These are phyloP conservation scores for Kazachstania martiniae DNA, from an alignment of 805 yeast genomes.

Conservation along the genomic window DNA sequence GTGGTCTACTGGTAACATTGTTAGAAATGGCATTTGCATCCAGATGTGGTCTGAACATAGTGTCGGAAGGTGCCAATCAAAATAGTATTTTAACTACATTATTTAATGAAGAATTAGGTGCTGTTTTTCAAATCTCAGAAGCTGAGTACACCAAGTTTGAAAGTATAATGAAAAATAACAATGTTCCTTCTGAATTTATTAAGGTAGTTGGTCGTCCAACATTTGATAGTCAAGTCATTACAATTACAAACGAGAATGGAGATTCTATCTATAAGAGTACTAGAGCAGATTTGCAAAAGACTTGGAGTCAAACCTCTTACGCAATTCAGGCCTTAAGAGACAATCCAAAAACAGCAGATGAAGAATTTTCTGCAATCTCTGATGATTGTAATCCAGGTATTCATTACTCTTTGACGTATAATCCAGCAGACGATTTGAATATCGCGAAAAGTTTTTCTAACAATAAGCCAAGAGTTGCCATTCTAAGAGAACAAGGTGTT, in stretches of 20 bases:
- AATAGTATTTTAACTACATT: constrained; percentile 43
- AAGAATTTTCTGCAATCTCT: constrained; percentile 62
- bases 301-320: constrained; percentile 84
- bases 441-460: constrained; percentile 19
- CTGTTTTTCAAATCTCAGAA: constrained; percentile 76
- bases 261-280: constrained; percentile 36
- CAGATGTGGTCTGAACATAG: constrained; percentile 67
- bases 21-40: constrained; percentile 97
- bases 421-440: constrained; percentile 41
- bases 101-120: constrained; percentile 92
- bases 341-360: constrained; percentile 81
- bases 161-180: constrained; percentile 43
- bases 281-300: constrained; percentile 65
- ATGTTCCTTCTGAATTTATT: constrained; percentile 45
- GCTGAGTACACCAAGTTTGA: constrained; percentile 45
- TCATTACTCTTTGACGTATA: constrained; percentile 64
- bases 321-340: constrained; percentile 87
- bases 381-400: constrained; percentile 90
- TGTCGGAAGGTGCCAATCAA: constrained; percentile 28
- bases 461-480: constrained; percentile 78
- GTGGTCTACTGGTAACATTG: constrained; percentile 80
- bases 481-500: constrained; percentile 96
- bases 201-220: constrained; percentile 62
- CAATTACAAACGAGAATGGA: constrained; percentile 31
- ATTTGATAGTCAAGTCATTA: constrained; percentile 38